A percentile compares a stretch with the other conserved stretches of the same genome.
Evolutionary conservation across 139 green algal species (phyloP).

Genomic region (Chlamydomonas sp.): DNA sequence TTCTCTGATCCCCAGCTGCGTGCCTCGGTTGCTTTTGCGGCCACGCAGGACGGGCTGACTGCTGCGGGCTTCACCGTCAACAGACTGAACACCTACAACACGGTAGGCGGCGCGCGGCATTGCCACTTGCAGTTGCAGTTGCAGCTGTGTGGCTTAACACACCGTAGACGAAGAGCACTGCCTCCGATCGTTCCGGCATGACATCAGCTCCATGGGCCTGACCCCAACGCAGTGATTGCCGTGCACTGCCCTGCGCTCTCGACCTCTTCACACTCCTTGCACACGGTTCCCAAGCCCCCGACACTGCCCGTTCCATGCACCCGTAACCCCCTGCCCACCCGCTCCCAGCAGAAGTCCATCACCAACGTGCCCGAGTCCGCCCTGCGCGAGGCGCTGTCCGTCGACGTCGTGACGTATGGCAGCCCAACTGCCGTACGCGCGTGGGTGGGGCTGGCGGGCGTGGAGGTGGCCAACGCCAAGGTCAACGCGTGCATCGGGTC

Average conservation of each 20-base stretch:
- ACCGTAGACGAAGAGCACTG: background rate
- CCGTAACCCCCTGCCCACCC: background rate
- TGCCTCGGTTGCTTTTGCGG: too few relatives aligned
- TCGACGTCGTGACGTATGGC: constrained; percentile 82
- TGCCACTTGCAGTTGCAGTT: too few relatives aligned
- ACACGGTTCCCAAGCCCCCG: too few relatives aligned
- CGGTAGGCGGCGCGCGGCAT: constrained; percentile 33
- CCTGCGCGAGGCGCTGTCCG: constrained; percentile 62
- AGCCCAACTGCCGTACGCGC: constrained; percentile 90
- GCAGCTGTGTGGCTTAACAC: too few relatives aligned
- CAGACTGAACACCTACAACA: constrained; percentile 91
- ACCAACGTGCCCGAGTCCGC: constrained; percentile 40
- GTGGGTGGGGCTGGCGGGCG: constrained; percentile 76
- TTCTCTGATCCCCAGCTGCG: background rate
- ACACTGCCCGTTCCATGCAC: too few relatives aligned
- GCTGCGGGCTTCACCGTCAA: constrained; percentile 74
- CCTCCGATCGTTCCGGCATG: too few relatives aligned
- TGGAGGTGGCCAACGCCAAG: constrained; percentile 43
- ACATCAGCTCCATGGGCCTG: too few relatives aligned
- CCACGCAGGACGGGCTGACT: constrained; percentile 60
- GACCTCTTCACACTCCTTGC: too few relatives aligned
- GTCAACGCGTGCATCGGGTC: constrained; percentile 82
- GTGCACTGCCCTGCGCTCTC: too few relatives aligned
- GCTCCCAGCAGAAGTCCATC: constrained; percentile 54
- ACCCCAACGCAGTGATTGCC: too few relatives aligned